Percentiles rank a stretch among this genome's conserved stretches.
Evolutionary conservation across 768 basidiomycete genomes (phyloP).

Genomic region (Plicaturopsis crispa): DNA sequence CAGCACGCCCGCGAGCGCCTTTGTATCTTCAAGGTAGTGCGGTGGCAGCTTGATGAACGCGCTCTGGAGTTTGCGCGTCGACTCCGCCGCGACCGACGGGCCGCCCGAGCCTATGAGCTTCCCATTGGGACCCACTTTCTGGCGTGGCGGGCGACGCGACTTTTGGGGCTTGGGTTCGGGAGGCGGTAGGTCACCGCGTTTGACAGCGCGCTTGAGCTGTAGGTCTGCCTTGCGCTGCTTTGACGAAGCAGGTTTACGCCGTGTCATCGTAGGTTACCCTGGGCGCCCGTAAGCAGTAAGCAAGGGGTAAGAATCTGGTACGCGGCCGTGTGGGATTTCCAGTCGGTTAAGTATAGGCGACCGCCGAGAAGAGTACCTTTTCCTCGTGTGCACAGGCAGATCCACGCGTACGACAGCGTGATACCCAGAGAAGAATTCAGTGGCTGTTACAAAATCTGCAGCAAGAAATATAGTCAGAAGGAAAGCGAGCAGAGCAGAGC

Average conservation of each 20-base stretch:
- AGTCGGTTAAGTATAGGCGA: no score
- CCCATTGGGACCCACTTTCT: slow-evolving; percentile 4
- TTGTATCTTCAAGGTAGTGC: slow-evolving; percentile 54
- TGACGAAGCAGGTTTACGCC: slow-evolving; percentile 50
- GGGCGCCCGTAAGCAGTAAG: no score
- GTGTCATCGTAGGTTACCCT: slow-evolving; percentile 3
- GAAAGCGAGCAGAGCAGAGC: no score
- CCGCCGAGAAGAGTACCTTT: no score
- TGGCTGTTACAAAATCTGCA: no score
- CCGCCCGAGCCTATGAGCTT: slow-evolving; percentile 6
- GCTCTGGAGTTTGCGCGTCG: slow-evolving; percentile 54
- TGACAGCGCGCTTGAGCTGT: slow-evolving; percentile 75
- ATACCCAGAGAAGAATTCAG: no score
- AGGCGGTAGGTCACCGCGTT: slow-evolving; percentile 59
- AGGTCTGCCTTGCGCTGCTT: slow-evolving; percentile 68
- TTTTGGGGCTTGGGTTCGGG: slow-evolving; percentile 23
- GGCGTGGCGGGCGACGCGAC: slow-evolving; percentile 4
- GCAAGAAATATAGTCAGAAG: no score
- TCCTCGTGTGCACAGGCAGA: no score
- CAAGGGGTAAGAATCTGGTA: no score
- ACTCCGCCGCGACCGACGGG: slow-evolving; percentile 23
- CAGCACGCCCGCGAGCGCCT: slow-evolving; percentile 42
- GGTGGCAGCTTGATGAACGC: slow-evolving; percentile 58
- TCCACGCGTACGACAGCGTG: no score
- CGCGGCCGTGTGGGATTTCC: no score